phyloP scores from a whole-genome alignment of 1,139 yeast species.

The Debaryomyces psychrophilus region DNA sequence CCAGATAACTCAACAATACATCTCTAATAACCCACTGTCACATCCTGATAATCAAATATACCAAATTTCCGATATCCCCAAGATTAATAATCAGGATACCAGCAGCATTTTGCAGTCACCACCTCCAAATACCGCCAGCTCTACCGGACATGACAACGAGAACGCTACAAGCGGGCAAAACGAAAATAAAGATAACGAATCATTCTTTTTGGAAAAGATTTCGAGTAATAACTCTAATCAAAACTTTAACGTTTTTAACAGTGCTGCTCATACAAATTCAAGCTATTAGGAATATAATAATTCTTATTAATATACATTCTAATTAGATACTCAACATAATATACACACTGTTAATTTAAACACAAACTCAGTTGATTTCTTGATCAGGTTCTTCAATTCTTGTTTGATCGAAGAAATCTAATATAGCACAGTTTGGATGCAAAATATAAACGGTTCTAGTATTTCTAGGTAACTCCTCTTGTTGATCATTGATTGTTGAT shows the following conservation, averaged over 20 bases:
- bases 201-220: conserved; percentile 6
- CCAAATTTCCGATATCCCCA: conserved; percentile 12
- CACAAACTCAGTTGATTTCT: conserved; percentile 8
- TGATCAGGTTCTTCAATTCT: conserved; percentile 25
- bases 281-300: conserved; percentile 1
- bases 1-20: conserved; percentile 2
- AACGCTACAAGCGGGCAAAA: neutral
- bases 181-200: conserved; percentile 7
- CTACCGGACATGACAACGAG: conserved; percentile 1
- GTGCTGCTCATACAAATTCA: conserved; percentile 2
- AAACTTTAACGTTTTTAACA: conserved; percentile 6
- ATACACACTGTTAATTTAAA: neutral
- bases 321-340: conserved; percentile 3
- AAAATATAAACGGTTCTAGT: conserved; percentile 59
- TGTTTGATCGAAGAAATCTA: conserved; percentile 56
- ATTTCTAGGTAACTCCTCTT: conserved; percentile 25
- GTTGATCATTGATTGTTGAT: conserved; percentile 32
- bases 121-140: conserved; percentile 11
- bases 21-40: neutral
- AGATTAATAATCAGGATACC: conserved; percentile 12
- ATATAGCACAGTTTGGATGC: conserved; percentile 87
- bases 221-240: conserved; percentile 4
- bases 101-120: conserved; percentile 9
- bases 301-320: neutral
- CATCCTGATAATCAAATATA: conserved; percentile 1